Evolutionary conservation across 495 filamentous ascomycete species (phyloP).

Genomic region (Aspergillus sparsus): DNA sequence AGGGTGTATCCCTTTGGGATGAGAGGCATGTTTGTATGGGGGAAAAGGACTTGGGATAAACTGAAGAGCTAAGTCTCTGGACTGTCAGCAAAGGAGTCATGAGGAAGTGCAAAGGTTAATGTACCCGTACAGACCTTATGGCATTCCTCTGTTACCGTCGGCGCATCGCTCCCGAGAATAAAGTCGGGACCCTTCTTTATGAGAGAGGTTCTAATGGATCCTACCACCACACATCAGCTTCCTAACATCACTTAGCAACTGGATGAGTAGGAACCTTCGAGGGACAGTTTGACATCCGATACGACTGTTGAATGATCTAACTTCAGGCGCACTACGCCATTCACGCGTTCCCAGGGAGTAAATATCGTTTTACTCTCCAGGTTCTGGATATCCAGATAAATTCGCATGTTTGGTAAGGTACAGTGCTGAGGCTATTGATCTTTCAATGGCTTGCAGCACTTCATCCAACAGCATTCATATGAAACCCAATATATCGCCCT

Average conservation of each 20-base stretch:
- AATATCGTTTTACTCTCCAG: neutral
- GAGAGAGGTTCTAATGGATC: conserved; percentile 2
- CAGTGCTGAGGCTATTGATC: neutral
- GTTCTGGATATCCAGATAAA: neutral
- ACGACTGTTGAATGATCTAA: conserved; percentile 8
- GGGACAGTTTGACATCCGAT: neutral
- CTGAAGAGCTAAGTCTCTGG: neutral
- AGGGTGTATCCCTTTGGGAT: conserved; percentile 4
- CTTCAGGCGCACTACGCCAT: neutral
- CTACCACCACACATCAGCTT: neutral
- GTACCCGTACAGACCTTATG: conserved; percentile 8
- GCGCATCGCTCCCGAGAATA: conserved; percentile 10
- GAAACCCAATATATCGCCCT: neutral
- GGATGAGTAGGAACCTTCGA: conserved; percentile 7
- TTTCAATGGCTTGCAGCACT: neutral
- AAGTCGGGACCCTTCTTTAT: conserved; percentile 1
- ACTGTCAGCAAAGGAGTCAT: neutral
- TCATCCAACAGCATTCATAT: neutral
- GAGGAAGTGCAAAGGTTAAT: neutral
- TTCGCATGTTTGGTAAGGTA: conserved; percentile 1
- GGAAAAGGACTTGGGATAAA: neutral
- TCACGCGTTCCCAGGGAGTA: neutral
- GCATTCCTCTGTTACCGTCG: conserved; percentile 1
- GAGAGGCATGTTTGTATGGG: neutral
- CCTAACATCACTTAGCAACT: neutral